Evolutionary conservation across 257 asterid species (phyloP).

Genomic region (Salvia hispanica): DNA sequence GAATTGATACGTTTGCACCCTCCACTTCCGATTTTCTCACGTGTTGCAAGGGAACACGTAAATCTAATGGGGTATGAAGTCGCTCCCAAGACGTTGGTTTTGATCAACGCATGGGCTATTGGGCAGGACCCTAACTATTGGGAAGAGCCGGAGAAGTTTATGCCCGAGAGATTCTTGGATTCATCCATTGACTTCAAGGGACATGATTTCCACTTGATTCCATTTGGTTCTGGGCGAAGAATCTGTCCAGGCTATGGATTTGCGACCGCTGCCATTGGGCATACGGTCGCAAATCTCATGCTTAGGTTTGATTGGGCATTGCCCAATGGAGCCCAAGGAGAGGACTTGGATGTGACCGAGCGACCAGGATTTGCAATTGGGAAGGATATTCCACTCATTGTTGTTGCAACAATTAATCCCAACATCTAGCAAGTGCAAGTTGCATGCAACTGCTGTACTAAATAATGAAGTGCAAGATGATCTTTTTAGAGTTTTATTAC

Average conservation of each 20-base stretch:
- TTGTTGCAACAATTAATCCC: conserved; percentile 14
- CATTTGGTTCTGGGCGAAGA: conserved; percentile 42
- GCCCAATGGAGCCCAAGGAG: conserved; percentile 25
- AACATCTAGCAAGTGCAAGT: background rate
- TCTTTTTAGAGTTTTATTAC: too few species aligned
- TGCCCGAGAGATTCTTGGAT: background rate
- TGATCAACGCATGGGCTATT: background rate
- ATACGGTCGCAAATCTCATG: conserved; percentile 26
- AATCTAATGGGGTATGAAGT: conserved; percentile 28
- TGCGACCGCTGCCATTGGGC: conserved; percentile 6
- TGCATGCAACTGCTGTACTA: too few species aligned
- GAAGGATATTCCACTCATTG: conserved; percentile 24
- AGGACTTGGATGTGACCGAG: conserved; percentile 34
- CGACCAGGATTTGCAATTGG: conserved; percentile 9
- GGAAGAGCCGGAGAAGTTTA: background rate
- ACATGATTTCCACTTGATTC: conserved; percentile 30
- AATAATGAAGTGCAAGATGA: too few species aligned
- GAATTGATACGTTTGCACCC: conserved; percentile 1
- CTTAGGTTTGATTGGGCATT: conserved; percentile 35
- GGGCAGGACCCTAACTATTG: background rate
- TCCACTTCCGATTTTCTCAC: background rate
- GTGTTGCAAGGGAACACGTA: background rate
- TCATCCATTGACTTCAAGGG: conserved; percentile 30
- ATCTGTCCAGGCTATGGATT: conserved; percentile 34
- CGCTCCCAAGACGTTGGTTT: background rate